Conservation (phyloP, 2,329 filamentous ascomycete genomes). For the Xylariaceae sp. region DNA sequence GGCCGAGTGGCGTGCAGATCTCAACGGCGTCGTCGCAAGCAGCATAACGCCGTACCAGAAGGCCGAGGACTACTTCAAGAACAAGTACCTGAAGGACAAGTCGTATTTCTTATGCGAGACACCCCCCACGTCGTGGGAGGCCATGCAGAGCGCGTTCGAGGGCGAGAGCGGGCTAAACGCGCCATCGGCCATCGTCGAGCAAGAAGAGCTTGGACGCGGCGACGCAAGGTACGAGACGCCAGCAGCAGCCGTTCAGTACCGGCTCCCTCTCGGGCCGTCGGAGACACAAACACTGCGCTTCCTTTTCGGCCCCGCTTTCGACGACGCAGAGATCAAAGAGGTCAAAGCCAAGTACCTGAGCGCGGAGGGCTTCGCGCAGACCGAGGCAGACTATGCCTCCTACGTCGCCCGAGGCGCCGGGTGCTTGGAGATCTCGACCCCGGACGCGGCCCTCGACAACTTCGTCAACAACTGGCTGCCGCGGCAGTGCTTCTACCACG, state of each 20-base stretch:
- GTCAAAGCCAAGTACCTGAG: constrained; percentile 45
- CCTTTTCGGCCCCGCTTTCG: constrained; percentile 48
- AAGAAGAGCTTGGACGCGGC: constrained; percentile 35
- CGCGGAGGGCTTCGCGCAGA: constrained; percentile 41
- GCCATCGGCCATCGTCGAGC: constrained; percentile 39
- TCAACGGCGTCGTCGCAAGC: constrained; percentile 46
- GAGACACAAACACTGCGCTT: constrained; percentile 46
- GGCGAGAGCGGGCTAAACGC: constrained; percentile 51
- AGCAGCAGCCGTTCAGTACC: constrained; percentile 48
- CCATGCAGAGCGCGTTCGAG: constrained; percentile 47
- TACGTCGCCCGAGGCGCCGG: constrained; percentile 48
- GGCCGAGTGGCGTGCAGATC: constrained; percentile 44
- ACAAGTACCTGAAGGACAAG: constrained; percentile 52
- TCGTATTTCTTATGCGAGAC: constrained; percentile 52
- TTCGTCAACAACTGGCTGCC: constrained; percentile 56
- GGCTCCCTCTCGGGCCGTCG: constrained; percentile 34
- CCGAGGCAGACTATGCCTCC: constrained; percentile 41
- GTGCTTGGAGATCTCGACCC: constrained; percentile 47
- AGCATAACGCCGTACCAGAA: constrained; percentile 54
- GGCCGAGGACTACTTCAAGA: constrained; percentile 51
- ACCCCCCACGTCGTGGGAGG: constrained; percentile 46
- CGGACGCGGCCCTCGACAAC: constrained; percentile 50
- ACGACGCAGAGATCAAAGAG: constrained; percentile 43
- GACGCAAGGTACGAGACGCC: constrained; percentile 53
- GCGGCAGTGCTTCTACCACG: constrained; percentile 54